Conservation (phyloP, 768 basidiomycete species). For the Amanita fuliginea region DNA sequence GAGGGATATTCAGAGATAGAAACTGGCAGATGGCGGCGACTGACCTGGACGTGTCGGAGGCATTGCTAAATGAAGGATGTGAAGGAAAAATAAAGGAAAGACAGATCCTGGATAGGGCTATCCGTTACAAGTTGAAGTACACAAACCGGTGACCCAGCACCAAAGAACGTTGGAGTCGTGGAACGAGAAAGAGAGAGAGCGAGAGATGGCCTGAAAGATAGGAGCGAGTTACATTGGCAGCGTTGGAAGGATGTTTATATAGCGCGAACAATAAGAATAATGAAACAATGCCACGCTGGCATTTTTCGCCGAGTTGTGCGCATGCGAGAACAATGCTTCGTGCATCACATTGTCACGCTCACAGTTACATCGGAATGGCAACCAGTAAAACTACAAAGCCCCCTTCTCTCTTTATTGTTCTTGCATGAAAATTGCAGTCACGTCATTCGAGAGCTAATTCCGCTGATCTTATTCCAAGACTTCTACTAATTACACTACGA, state of each 20-base stretch:
- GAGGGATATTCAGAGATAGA: background rate
- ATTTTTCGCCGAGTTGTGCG: background rate
- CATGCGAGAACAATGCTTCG: background rate
- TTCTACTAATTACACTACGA: background rate
- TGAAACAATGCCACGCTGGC: background rate
- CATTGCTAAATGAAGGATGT: constrained; percentile 1
- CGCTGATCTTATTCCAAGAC: too few species aligned
- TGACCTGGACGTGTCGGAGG: constrained; percentile 4
- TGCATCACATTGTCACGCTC: background rate
- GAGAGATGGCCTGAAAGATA: background rate
- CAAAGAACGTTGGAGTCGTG: constrained; percentile 2
- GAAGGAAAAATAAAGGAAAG: background rate
- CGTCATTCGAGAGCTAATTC: too few species aligned
- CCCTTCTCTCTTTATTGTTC: too few species aligned
- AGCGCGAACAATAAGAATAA: background rate
- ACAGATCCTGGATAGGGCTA: background rate
- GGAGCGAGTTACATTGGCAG: background rate
- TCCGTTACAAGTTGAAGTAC: background rate
- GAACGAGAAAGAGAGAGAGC: background rate
- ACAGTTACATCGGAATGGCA: too few species aligned
- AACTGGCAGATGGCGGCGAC: background rate
- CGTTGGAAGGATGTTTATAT: background rate
- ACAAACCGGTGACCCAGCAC: constrained; percentile 4
- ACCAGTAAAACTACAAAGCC: too few species aligned
- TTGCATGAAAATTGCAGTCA: too few species aligned